A percentile compares a stretch with the other conserved stretches of the same genome.
These are phyloP conservation scores for Aspergillus jensenii DNA, from an alignment of 2,329 filamentous ascomycete genomes.

Conservation along the genomic window DNA sequence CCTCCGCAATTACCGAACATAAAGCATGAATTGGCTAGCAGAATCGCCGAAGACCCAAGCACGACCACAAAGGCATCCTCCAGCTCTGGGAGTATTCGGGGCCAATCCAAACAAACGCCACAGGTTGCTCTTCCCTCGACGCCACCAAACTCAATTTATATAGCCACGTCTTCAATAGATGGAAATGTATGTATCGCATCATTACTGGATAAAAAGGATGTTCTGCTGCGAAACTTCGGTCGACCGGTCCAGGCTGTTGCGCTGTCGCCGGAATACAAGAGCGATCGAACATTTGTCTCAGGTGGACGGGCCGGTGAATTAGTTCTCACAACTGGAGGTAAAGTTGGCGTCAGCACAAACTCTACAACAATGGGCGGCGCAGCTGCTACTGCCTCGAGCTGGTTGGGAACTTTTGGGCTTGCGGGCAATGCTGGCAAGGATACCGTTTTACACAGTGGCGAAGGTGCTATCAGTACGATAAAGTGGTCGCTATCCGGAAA, in stretches of 20 bases:
- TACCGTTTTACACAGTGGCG: conserved; percentile 82
- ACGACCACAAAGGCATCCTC: conserved; percentile 26
- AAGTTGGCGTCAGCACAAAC: conserved; percentile 73
- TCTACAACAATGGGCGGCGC: conserved; percentile 77
- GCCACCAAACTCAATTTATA: conserved; percentile 87
- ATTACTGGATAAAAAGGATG: conserved; percentile 82
- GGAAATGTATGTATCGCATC: conserved; percentile 93
- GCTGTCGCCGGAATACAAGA: conserved; percentile 92
- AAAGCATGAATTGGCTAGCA: conserved; percentile 38
- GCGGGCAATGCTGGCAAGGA: conserved; percentile 78
- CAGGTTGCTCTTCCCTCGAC: conserved; percentile 60
- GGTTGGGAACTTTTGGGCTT: conserved; percentile 85
- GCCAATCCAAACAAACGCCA: conserved; percentile 23
- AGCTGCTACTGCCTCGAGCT: conserved; percentile 79
- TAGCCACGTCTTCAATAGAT: conserved; percentile 91
- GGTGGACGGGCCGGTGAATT: conserved; percentile 86
- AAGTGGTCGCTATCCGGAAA: conserved; percentile 93
- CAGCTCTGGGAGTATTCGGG: conserved; percentile 31
- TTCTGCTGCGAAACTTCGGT: conserved; percentile 88
- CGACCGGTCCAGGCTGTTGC: conserved; percentile 89
- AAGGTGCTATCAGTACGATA: conserved; percentile 86
- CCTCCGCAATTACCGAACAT: conserved; percentile 59
- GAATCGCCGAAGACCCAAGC: conserved; percentile 29
- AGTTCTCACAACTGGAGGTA: conserved; percentile 80
- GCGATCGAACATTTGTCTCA: conserved; percentile 83